Percentiles rank a stretch among this genome's conserved stretches.
phyloP scores from a whole-genome alignment of 1,284 basidiomycete genomes.

The Puccinia hordei region DNA sequence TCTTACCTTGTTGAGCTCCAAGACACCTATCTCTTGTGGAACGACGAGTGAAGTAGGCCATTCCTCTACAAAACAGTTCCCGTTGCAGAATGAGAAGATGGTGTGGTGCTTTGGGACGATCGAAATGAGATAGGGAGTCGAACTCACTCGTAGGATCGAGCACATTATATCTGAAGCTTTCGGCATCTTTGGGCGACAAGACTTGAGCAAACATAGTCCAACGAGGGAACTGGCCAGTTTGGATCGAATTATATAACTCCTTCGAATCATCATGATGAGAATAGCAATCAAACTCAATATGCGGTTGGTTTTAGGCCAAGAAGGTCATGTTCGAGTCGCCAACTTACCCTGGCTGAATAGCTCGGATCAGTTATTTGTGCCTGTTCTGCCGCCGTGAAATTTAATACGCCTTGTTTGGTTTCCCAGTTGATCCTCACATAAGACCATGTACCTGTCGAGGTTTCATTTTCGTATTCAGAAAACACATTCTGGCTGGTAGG shows the following conservation, averaged over 20 bases:
- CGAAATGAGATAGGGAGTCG: not conserved
- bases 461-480: not conserved
- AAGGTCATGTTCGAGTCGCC: not conserved
- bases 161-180: slow-evolving; percentile 42
- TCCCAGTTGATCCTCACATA: slow-evolving; percentile 36
- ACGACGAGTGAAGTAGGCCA: slow-evolving; percentile 39
- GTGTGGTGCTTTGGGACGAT: not conserved
- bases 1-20: slow-evolving; percentile 43
- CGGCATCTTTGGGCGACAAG: slow-evolving; percentile 29
- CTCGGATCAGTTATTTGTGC: slow-evolving; percentile 1
- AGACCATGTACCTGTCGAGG: slow-evolving; percentile 34
- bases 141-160: slow-evolving; percentile 36
- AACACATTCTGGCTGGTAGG: too few species aligned
- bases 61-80: slow-evolving; percentile 18
- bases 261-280: not conserved
- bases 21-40: slow-evolving; percentile 40
- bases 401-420: slow-evolving; percentile 15
- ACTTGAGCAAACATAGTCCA: slow-evolving; percentile 48
- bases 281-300: not conserved
- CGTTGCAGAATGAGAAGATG: not conserved
- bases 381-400: slow-evolving; percentile 32
- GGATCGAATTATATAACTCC: slow-evolving; percentile 30
- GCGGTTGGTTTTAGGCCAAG: not conserved
- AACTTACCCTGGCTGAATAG: slow-evolving; percentile 27
- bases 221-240: slow-evolving; percentile 32